Evolutionary conservation across 805 yeast genomes (phyloP).

Genomic region (Ogataea nonfermentans): DNA sequence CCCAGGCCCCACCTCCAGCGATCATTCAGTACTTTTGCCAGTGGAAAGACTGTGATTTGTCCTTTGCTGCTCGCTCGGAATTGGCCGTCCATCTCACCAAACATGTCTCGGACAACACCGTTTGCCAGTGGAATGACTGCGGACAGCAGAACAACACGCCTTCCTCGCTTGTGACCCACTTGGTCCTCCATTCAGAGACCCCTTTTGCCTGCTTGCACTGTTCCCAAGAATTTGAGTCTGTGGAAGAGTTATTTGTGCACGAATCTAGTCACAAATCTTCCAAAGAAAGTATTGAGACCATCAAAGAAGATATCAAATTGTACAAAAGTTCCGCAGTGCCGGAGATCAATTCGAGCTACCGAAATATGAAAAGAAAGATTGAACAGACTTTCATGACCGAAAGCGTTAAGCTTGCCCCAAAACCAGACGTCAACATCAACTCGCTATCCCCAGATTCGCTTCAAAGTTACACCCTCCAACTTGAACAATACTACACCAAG

Average conservation of each 20-base stretch:
- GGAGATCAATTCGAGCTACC: neutral
- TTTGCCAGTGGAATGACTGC: constrained; percentile 42
- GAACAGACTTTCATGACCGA: neutral
- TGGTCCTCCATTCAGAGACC: constrained; percentile 43
- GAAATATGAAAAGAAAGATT: constrained; percentile 3
- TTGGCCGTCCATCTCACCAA: constrained; percentile 18
- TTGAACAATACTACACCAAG: constrained; percentile 24
- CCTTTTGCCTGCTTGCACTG: constrained; percentile 62
- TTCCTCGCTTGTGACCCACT: constrained; percentile 3
- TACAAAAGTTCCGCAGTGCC: neutral
- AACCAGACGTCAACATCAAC: constrained; percentile 8
- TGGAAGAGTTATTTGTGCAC: constrained; percentile 4
- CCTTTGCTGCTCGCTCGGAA: constrained; percentile 2
- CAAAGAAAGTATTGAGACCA: neutral
- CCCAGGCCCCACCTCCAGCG: too few relatives aligned
- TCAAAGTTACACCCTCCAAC: constrained; percentile 13
- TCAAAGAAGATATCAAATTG: neutral
- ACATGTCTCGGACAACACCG: constrained; percentile 11
- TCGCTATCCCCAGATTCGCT: constrained; percentile 18
- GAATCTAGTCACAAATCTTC: neutral
- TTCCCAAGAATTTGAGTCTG: constrained; percentile 50
- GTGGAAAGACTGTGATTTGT: constrained; percentile 5
- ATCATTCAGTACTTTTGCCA: constrained; percentile 6
- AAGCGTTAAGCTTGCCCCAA: neutral
- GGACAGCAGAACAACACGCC: constrained; percentile 20